Evolutionary conservation across 2,329 filamentous ascomycete species (phyloP), one percentile per base, ranked within the genome.

Genomic region (Apiospora phragmitis): DNA sequence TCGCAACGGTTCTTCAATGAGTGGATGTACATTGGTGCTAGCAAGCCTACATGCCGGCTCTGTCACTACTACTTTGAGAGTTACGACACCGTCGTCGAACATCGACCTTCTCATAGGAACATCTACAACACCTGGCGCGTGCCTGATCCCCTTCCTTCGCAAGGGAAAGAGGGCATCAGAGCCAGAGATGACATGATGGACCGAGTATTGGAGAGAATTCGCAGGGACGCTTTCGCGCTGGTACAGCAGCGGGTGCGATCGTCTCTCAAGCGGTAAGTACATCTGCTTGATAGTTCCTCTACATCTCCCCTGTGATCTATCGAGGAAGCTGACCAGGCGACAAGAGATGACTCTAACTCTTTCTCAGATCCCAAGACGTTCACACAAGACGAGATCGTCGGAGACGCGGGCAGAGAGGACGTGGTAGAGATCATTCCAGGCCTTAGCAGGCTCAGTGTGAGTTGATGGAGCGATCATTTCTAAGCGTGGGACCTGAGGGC

Each of bases 21-120:
- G 0, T 74, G 72, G 71, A 73, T 70, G 24, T 77, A 74, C 67
- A 76, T 77, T 32, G 75, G 75, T 12, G 67, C 67, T 18, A 77
- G 75, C 73, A 77, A 77, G 66, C 75, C 75, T 1, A 74, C 73
- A 0, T 77, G 76, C 59, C 66, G 62, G 18, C 70, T 77, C 1
- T 77, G 76, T 47, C 43, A 72, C 26, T 74, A 73, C 62, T 77
- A 75, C 51, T 73, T 77, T 24, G 68, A 72, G 29, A 66, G n/a
- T 1, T 71, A 73, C 8, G 24, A 35, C 1, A 55, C 71, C 3
- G 66, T 65, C 5, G 70, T 76, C 18, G 43, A 67, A 16, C 62
- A 68, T n/a, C 70, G 75, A 5, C 41, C 72, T 0, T 70, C 70
- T 3, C 74, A 77, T 35, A 69, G 70, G 1, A 77, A 77, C 26